Conservation (phyloP, 257 asterid species). For the Solanum raphanifolium region DNA sequence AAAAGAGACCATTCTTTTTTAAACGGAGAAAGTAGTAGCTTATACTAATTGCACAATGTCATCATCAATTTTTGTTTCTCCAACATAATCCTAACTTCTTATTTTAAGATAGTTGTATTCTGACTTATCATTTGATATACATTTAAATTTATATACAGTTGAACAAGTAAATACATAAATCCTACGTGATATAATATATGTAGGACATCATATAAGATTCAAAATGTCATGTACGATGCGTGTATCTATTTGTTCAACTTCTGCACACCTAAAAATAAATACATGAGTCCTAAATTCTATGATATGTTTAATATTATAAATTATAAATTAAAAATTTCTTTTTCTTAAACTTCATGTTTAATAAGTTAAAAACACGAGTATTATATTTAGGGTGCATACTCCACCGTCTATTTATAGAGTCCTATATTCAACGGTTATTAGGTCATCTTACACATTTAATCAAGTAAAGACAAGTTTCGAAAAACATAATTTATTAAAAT, state of each 20-base stretch:
- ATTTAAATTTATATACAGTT: too few relatives aligned
- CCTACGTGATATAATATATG: accelerated
- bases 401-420: not conserved
- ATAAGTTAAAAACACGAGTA: not conserved
- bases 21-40: not conserved
- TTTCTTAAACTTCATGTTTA: not conserved
- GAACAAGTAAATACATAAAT: too few relatives aligned
- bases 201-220: too few relatives aligned
- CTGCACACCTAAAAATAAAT: too few relatives aligned
- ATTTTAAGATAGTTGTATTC: not conserved
- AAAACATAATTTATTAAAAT: not conserved
- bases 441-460: not conserved
- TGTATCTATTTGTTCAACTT: too few relatives aligned
- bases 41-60: not conserved
- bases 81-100: not conserved
- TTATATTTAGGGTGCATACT: not conserved
- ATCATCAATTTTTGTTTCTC: not conserved
- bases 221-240: not conserved
- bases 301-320: not conserved
- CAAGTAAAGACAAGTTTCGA: not conserved
- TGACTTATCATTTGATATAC: not conserved
- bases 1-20: too few relatives aligned
- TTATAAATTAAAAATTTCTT: not conserved
- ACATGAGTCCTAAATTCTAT: not conserved
- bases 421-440: not conserved